A percentile compares a stretch with the other conserved stretches of the same genome.
These are phyloP conservation scores for Adenanthera pavonina DNA, from an alignment of 306 rosid genomes.

Conservation along the genomic window DNA sequence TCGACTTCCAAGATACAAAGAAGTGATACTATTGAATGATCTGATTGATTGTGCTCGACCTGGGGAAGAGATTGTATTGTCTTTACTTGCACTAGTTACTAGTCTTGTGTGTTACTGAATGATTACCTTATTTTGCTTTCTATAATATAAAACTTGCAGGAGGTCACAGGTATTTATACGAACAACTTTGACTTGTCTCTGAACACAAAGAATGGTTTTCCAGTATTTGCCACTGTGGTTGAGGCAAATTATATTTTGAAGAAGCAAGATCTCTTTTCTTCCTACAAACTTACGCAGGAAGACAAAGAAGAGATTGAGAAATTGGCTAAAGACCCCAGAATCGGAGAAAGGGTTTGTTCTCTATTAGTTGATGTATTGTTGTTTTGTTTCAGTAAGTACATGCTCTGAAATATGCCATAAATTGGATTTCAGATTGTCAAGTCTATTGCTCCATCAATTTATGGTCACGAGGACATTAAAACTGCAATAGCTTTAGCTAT, in stretches of 20 bases:
- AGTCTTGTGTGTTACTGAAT: conserved; percentile 22
- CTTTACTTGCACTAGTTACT: conserved; percentile 36
- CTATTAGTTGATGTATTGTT: background rate
- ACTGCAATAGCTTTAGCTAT: conserved; percentile 96
- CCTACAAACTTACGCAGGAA: conserved; percentile 96
- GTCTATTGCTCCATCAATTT: conserved; percentile 97
- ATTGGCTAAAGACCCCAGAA: conserved; percentile 87
- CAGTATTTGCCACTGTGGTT: conserved; percentile 97
- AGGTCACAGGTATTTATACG: conserved; percentile 94
- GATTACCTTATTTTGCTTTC: conserved; percentile 35
- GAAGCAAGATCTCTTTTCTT: conserved; percentile 94
- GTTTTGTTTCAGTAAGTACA: conserved; percentile 7
- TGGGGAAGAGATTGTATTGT: conserved; percentile 92
- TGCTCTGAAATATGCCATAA: conserved; percentile 19
- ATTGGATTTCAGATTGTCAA: conserved; percentile 69
- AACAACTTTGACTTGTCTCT: conserved; percentile 93
- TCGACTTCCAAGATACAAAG: conserved; percentile 97
- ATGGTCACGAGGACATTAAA: conserved; percentile 95
- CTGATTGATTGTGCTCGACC: conserved; percentile 99
- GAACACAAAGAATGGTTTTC: conserved; percentile 97
- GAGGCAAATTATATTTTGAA: conserved; percentile 92
- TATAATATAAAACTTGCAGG: conserved; percentile 59
- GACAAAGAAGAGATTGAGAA: conserved; percentile 87
- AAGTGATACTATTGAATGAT: conserved; percentile 94
- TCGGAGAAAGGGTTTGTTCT: conserved; percentile 91